Evolutionary conservation across 2,329 filamentous ascomycete species (phyloP), one percentile per base, ranked within the genome.

Genomic region (Colletotrichum sp.): DNA sequence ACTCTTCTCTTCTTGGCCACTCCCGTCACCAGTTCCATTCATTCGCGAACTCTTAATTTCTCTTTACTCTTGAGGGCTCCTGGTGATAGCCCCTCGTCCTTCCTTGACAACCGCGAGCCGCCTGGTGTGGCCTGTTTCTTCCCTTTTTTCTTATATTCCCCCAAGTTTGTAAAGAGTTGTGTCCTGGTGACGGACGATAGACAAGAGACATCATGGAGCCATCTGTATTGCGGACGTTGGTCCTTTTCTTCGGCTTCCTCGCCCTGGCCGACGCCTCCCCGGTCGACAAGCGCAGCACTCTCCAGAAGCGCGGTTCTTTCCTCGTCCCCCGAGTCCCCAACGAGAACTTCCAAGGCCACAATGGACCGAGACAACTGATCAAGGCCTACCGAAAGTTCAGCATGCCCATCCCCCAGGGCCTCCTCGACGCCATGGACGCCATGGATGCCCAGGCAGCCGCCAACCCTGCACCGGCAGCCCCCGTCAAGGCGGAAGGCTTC

Each of bases 381-480:
- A 94, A 91, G 84, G 91, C 93, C 18, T 93, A 94, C 82, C 85
- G 88, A 79, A 96, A 96, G 83, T 95, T 90, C 83, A 89, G 90
- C 77, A 89, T 93, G 84, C 84, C 86, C 49, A 84, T 90, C 62
- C 85, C 88, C 4, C 79, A 85, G 3, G 85, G 84, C 9, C 81
- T 89, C 68, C 80, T 87, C 67, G 86, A 85, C 36, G 83, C 83
- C 34, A 76, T 86, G 49, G 81, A 80, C 57, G 80, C 78, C 8
- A 73, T 77, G 63, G 77, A 67, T 5, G 73, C 75, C 10, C 62
- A 75, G 30, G 44, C 67, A n/a, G 64, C 71, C 8, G 44, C 62
- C 13, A 67, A 71, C 62, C 44, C 44, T 4, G 44, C 44, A 21
- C 44, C 44, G 44, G 44, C 44, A 52, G n/a, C 44, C 16, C 44